Percentiles rank a stretch among this genome's conserved stretches.
These are phyloP conservation scores for Leccinum broughii DNA, from an alignment of 768 basidiomycete genomes.

Conservation along the genomic window DNA sequence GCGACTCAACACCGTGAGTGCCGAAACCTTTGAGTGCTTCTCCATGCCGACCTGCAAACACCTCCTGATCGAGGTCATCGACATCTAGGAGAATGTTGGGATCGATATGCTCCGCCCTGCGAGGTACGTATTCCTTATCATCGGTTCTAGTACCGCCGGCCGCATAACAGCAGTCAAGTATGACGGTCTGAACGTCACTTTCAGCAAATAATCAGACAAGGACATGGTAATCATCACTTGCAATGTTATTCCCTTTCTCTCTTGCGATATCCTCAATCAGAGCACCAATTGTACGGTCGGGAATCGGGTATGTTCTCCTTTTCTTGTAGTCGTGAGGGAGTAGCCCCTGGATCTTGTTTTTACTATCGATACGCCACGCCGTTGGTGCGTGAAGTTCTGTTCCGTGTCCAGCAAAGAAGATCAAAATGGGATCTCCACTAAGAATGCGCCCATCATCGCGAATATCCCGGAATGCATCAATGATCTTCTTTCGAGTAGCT, in stretches of 20 bases:
- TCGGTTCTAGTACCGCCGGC: constrained; percentile 35
- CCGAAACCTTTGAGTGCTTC: constrained; percentile 23
- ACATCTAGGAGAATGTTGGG: background rate
- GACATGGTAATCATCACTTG: constrained; percentile 18
- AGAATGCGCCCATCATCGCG: constrained; percentile 23
- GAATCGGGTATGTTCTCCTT: constrained; percentile 34
- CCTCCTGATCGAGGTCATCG: constrained; percentile 26
- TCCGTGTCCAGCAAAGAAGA: constrained; percentile 50
- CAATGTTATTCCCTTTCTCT: constrained; percentile 45
- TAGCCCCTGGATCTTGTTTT: constrained; percentile 28
- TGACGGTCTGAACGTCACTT: constrained; percentile 36
- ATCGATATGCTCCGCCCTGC: constrained; percentile 2
- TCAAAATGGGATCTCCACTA: constrained; percentile 37
- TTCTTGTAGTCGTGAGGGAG: constrained; percentile 36
- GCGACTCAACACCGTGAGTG: constrained; percentile 27
- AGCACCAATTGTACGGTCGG: constrained; percentile 42
- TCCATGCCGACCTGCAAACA: constrained; percentile 21
- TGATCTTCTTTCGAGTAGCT: constrained; percentile 39
- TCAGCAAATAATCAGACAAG: background rate
- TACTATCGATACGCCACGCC: constrained; percentile 11
- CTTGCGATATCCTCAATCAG: constrained; percentile 39
- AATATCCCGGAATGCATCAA: constrained; percentile 29
- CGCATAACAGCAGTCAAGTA: constrained; percentile 49
- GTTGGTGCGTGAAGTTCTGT: constrained; percentile 32
- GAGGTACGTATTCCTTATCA: constrained; percentile 5